Conservation (phyloP, 345 rosid genomes). For the Lenwebbia sp. region DNA sequence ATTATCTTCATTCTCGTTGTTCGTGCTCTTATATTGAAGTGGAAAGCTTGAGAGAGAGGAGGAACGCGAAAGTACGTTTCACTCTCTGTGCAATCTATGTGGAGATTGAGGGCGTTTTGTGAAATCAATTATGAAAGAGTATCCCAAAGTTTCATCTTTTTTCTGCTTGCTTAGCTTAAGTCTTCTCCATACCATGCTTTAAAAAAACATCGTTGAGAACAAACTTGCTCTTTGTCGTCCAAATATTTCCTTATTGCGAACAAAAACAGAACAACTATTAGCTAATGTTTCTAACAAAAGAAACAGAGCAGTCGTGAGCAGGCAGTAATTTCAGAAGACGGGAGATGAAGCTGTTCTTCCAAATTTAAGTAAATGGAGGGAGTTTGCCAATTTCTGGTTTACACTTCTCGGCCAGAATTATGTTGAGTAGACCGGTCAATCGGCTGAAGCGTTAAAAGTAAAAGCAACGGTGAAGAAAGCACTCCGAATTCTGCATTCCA, state of each 20-base stretch:
- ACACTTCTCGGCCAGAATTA: not conserved
- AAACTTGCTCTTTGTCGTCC: not conserved
- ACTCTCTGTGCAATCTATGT: not conserved
- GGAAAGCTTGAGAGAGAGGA: not conserved
- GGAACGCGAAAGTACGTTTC: not conserved
- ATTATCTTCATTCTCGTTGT: slow-evolving; percentile 50
- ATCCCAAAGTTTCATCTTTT: not conserved
- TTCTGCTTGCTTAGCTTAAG: not conserved
- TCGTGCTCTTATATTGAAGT: slow-evolving; percentile 56
- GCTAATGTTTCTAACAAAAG: not conserved
- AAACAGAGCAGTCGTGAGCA: not conserved
- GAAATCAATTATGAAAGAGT: not conserved
- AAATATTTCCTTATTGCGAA: not conserved
- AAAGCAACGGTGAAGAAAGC: not conserved
- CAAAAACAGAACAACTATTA: not conserved
- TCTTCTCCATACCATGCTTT: not conserved
- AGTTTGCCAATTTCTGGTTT: not conserved
- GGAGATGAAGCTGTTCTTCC: not conserved
- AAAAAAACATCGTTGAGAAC: not conserved
- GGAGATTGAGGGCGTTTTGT: not conserved
- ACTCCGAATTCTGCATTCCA: not conserved
- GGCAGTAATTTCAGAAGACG: not conserved
- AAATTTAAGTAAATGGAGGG: not conserved
- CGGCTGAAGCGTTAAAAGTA: not conserved
- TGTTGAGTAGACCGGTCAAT: not conserved